Conservation (phyloP, 768 basidiomycete species). For the Kwoniella botswanensis region DNA sequence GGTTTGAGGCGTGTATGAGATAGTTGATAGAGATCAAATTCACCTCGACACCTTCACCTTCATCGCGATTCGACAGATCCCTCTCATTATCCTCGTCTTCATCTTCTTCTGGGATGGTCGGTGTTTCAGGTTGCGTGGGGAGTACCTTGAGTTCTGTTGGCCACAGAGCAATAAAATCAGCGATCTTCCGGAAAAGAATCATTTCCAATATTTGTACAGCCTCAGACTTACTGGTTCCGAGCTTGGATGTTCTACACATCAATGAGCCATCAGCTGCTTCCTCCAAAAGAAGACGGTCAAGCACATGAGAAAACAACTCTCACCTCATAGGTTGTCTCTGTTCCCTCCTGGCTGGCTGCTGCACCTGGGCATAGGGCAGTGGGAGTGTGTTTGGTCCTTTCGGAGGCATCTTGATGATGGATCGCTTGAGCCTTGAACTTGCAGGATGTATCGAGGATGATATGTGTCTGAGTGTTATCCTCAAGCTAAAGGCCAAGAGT, state of each 20-base stretch:
- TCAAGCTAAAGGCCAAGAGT: too few relatives aligned
- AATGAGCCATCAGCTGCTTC: too few relatives aligned
- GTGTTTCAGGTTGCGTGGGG: constrained; percentile 52
- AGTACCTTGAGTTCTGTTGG: constrained; percentile 56
- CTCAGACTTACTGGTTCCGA: constrained; percentile 45
- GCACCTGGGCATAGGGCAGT: constrained; percentile 53
- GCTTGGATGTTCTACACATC: constrained; percentile 53
- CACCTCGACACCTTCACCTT: constrained; percentile 55
- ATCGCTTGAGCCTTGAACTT: too few relatives aligned
- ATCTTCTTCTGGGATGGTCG: constrained; percentile 50
- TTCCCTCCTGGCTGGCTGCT: constrained; percentile 46
- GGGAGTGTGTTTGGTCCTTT: constrained; percentile 43
- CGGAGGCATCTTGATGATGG: constrained; percentile 34
- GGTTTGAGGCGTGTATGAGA: not conserved
- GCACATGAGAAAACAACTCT: constrained; percentile 22
- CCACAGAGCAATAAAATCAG: not conserved
- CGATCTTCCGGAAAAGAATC: too few relatives aligned
- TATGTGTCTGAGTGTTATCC: too few relatives aligned
- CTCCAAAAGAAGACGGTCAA: too few relatives aligned
- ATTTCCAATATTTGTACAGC: not conserved
- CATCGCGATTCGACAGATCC: constrained; percentile 30
- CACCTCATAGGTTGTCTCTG: constrained; percentile 56
- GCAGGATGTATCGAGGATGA: too few relatives aligned
- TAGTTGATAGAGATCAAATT: constrained; percentile 4
- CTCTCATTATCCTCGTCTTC: constrained; percentile 49